A percentile compares a stretch with the other conserved stretches of the same genome.
phyloP scores from a whole-genome alignment of 1,139 yeast genomes.

The Blastobotrys proliferans region DNA sequence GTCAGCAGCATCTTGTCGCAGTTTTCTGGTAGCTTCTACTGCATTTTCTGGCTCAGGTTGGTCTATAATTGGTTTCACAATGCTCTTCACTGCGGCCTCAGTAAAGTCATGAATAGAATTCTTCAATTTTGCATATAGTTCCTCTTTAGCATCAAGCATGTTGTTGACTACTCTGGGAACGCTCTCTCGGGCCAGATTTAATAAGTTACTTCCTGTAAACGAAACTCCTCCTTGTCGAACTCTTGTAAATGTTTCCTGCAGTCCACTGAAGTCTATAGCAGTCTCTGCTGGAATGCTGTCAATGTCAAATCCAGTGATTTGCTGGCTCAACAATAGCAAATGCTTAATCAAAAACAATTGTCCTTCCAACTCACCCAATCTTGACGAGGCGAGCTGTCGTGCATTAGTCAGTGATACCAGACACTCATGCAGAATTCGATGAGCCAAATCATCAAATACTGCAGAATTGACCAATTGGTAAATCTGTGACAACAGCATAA shows the following conservation, averaged over 20 bases:
- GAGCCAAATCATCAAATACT: slow-evolving; percentile 87
- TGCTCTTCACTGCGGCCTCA: slow-evolving; percentile 36
- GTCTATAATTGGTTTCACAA: slow-evolving; percentile 34
- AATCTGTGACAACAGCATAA: slow-evolving; percentile 68
- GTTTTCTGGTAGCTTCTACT: slow-evolving; percentile 35
- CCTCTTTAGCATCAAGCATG: slow-evolving; percentile 80
- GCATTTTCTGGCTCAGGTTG: slow-evolving; percentile 30
- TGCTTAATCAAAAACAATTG: slow-evolving; percentile 69
- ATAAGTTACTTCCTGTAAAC: slow-evolving; percentile 40
- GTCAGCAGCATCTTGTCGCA: slow-evolving; percentile 46
- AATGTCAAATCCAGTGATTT: slow-evolving; percentile 74
- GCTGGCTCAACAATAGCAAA: slow-evolving; percentile 63
- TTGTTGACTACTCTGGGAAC: slow-evolving; percentile 82
- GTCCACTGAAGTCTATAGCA: slow-evolving; percentile 70
- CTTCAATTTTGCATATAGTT: slow-evolving; percentile 68
- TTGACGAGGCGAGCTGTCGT: slow-evolving; percentile 39
- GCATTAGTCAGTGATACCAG: slow-evolving; percentile 56
- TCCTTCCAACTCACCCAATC: slow-evolving; percentile 51
- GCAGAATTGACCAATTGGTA: slow-evolving; percentile 69
- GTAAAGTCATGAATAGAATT: slow-evolving; percentile 65
- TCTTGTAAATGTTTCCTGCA: slow-evolving; percentile 50
- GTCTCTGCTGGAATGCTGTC: slow-evolving; percentile 69
- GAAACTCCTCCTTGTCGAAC: slow-evolving; percentile 35
- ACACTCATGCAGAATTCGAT: slow-evolving; percentile 77
- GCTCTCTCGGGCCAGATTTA: slow-evolving; percentile 60